Percentiles rank a stretch among this genome's conserved stretches.
These are phyloP conservation scores for Royoungia palumana DNA, from an alignment of 768 basidiomycete species.

Conservation along the genomic window DNA sequence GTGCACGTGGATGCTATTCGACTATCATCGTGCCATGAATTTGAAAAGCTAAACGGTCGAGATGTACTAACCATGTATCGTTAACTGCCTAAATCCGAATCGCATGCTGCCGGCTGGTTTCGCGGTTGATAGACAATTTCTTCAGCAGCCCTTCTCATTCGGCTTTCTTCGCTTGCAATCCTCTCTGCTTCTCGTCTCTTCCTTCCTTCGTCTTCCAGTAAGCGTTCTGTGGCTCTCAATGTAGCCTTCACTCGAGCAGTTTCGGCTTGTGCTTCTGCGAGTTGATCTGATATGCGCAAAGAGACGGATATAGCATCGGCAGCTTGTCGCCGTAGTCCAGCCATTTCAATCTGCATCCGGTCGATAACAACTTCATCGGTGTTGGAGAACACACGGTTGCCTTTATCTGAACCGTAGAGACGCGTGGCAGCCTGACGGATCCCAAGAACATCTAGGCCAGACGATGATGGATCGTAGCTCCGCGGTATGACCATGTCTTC, in stretches of 20 bases:
- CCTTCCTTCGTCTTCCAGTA: conserved; percentile 58
- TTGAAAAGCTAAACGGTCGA: background rate
- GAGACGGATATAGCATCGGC: conserved; percentile 66
- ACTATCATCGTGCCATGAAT: background rate
- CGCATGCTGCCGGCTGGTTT: conserved; percentile 18
- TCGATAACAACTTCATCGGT: conserved; percentile 49
- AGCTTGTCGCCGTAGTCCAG: conserved; percentile 59
- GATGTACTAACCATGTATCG: background rate
- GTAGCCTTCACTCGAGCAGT: conserved; percentile 51
- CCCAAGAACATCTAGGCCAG: conserved; percentile 37
- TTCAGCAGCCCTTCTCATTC: conserved; percentile 48
- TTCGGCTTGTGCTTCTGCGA: conserved; percentile 64
- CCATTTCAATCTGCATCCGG: conserved; percentile 64
- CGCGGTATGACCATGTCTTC: conserved; percentile 54
- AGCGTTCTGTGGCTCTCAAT: conserved; percentile 51
- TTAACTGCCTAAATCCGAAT: background rate
- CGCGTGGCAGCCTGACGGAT: conserved; percentile 37
- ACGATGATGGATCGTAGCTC: conserved; percentile 40
- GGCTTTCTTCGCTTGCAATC: conserved; percentile 46
- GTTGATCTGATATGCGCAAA: conserved; percentile 62
- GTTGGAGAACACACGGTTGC: conserved; percentile 22
- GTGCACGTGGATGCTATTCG: background rate
- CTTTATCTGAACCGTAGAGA: conserved; percentile 39
- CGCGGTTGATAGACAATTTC: conserved; percentile 41
- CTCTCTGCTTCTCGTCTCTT: conserved; percentile 59